phyloP scores from a whole-genome alignment of 1,139 yeast genomes.

The Debaryomyces udenii region DNA sequence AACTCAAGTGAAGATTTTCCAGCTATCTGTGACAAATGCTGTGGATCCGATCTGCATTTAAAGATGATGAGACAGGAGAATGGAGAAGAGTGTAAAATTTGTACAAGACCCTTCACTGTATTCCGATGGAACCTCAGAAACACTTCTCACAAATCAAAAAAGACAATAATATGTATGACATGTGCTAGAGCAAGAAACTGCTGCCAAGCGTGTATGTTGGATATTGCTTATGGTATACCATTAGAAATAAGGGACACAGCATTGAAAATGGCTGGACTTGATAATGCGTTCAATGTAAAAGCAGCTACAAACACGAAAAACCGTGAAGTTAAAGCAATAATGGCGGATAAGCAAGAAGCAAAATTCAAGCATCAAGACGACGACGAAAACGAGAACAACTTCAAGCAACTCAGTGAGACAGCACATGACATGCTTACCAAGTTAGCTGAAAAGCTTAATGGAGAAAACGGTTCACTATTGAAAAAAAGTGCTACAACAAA shows the following conservation, averaged over 20 bases:
- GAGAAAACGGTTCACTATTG: conserved; percentile 11
- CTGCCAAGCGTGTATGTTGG: conserved; percentile 87
- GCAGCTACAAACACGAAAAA: conserved; percentile 21
- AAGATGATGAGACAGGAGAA: conserved; percentile 72
- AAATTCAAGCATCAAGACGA: conserved; percentile 20
- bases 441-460: conserved; percentile 41
- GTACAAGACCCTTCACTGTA: conserved; percentile 83
- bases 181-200: conserved; percentile 82
- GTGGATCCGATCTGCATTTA: conserved; percentile 65
- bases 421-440: conserved; percentile 41
- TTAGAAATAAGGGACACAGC: conserved; percentile 80
- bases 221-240: conserved; percentile 78
- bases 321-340: conserved; percentile 47
- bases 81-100: conserved; percentile 78
- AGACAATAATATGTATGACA: conserved; percentile 68
- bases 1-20: conserved; percentile 43
- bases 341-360: conserved; percentile 40
- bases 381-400: conserved; percentile 14
- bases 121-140: conserved; percentile 65
- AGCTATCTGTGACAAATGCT: conserved; percentile 70
- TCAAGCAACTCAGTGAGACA: conserved; percentile 24
- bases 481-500: conserved; percentile 13
- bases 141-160: conserved; percentile 42
- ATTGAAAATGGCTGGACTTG: conserved; percentile 68
- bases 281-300: conserved; percentile 23